These are phyloP conservation scores for Lepidium aucheri DNA, from an alignment of 345 rosid genomes.

Conservation along the genomic window DNA sequence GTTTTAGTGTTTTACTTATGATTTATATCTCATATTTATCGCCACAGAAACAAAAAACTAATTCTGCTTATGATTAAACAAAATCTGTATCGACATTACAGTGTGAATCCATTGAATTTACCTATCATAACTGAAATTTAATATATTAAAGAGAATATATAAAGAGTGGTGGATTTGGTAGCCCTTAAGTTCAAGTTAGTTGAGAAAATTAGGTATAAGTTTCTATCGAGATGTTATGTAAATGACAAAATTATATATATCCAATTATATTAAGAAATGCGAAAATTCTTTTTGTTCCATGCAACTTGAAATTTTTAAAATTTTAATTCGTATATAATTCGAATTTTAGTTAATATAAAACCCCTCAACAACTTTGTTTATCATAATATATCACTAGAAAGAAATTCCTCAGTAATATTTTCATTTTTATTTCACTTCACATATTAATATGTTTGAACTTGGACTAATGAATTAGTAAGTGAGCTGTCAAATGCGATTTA, in stretches of 20 bases:
- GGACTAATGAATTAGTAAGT: not conserved
- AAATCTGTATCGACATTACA: not conserved
- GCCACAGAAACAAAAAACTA: not conserved
- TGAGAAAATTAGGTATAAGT: slow-evolving; percentile 16
- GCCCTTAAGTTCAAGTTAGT: slow-evolving; percentile 4
- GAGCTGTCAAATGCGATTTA: too few relatives aligned
- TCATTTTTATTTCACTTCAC: not conserved
- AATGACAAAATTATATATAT: not conserved
- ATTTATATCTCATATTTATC: slow-evolving; percentile 17
- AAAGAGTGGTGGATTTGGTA: slow-evolving; percentile 15
- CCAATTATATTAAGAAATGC: not conserved
- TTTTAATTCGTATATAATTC: too few relatives aligned
- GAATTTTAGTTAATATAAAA: not conserved
- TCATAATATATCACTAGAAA: not conserved
- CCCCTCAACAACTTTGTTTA: not conserved
- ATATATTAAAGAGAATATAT: too few relatives aligned
- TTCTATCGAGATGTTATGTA: slow-evolving; percentile 2
- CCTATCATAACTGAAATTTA: not conserved
- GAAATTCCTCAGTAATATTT: not conserved
- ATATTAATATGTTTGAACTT: not conserved
- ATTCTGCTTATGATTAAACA: not conserved
- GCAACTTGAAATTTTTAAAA: not conserved
- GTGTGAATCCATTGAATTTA: not conserved
- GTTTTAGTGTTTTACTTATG: slow-evolving; percentile 15
- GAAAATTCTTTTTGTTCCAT: not conserved